phyloP scores from a whole-genome alignment of 306 rosid species.

The peach (Prunus persica) region DNA sequence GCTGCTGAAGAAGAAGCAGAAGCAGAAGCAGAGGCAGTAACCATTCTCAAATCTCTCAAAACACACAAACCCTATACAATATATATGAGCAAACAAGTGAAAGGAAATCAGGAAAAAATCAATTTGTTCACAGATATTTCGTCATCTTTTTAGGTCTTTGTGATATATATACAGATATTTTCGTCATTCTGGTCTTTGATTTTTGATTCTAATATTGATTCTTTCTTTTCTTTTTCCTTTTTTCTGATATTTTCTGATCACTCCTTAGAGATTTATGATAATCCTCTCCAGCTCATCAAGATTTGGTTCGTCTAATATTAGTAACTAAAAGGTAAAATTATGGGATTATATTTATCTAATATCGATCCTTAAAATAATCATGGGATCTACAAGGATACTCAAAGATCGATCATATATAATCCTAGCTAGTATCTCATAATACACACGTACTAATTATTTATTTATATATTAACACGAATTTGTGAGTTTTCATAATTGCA shows the following conservation, averaged over 20 bases:
- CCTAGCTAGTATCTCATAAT: too few relatives aligned
- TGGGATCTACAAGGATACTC: too few relatives aligned
- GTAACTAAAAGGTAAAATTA: too few relatives aligned
- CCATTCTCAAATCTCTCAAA: background rate
- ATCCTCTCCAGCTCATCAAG: background rate
- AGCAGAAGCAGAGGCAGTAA: background rate
- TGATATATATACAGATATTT: constrained; percentile 3
- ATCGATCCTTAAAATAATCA: too few relatives aligned
- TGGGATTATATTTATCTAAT: too few relatives aligned
- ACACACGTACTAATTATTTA: too few relatives aligned
- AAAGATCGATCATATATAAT: too few relatives aligned
- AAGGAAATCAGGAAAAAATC: constrained; percentile 5
- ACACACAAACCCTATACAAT: too few relatives aligned
- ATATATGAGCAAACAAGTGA: too few relatives aligned
- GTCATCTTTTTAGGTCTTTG: constrained; percentile 8
- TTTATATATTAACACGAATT: too few relatives aligned
- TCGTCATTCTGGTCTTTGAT: background rate
- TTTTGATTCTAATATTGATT: background rate
- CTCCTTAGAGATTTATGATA: background rate
- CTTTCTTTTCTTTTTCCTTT: background rate
- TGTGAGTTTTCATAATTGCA: too few relatives aligned
- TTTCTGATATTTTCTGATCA: background rate
- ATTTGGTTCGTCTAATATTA: background rate
- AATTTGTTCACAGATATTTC: background rate
- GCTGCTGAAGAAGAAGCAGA: background rate